Conservation (phyloP, 495 filamentous ascomycete genomes). For the Penicillium flavigenum region DNA sequence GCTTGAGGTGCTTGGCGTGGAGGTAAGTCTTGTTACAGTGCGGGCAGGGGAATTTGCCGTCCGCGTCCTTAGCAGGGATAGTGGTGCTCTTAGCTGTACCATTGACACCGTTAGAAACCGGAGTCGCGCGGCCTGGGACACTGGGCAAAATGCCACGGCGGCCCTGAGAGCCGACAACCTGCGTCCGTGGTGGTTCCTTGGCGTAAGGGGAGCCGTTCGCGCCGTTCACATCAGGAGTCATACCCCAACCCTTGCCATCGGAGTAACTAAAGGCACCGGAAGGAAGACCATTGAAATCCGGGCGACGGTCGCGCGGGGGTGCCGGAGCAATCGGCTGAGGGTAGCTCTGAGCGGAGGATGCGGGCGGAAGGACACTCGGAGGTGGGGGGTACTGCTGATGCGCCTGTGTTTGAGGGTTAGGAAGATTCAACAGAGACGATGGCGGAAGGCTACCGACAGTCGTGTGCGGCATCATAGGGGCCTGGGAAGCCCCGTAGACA, state of each 20-base stretch:
- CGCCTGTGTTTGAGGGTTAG: conserved; percentile 53
- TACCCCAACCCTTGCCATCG: conserved; percentile 46
- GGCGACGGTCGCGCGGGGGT: conserved; percentile 57
- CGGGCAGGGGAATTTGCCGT: conserved; percentile 95
- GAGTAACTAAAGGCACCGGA: conserved; percentile 57
- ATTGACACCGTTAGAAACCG: conserved; percentile 58
- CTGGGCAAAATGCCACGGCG: conserved; percentile 87
- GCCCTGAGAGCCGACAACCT: conserved; percentile 91
- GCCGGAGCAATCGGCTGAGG: conserved; percentile 72
- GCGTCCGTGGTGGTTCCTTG: conserved; percentile 66
- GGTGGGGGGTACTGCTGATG: conserved; percentile 60
- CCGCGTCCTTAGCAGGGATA: conserved; percentile 87
- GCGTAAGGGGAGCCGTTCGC: conserved; percentile 45
- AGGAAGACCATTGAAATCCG: conserved; percentile 58
- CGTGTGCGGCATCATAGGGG: conserved; percentile 51
- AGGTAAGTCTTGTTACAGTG: conserved; percentile 98
- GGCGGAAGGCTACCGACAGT: conserved; percentile 60
- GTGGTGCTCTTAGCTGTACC: conserved; percentile 68
- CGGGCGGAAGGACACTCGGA: conserved; percentile 62
- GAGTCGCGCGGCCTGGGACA: conserved; percentile 73
- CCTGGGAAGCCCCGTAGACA: conserved; percentile 51
- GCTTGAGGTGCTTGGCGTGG: conserved; percentile 95
- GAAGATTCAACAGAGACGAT: conserved; percentile 48
- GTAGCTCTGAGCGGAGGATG: conserved; percentile 63
- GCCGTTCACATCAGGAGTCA: conserved; percentile 41